These are phyloP conservation scores for Ogataea corticis DNA, from an alignment of 805 yeast genomes.

Conservation along the genomic window DNA sequence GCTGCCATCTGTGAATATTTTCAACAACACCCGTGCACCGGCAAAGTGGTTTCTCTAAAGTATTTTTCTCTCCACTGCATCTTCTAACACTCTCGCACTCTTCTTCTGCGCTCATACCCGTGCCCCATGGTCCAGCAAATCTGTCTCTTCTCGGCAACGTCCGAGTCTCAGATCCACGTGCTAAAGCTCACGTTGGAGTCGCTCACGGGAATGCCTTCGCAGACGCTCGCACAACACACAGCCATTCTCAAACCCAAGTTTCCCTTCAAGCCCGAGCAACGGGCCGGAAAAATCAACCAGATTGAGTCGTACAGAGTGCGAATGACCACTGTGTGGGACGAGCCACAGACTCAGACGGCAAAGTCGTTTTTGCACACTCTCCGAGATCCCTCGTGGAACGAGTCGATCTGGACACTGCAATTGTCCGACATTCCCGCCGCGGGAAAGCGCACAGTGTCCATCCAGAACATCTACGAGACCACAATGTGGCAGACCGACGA, in stretches of 20 bases:
- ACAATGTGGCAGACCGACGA: slow-evolving; percentile 52
- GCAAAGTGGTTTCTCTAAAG: background rate
- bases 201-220: slow-evolving; percentile 51
- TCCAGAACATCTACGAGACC: slow-evolving; percentile 68
- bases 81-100: too few species aligned
- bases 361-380: slow-evolving; percentile 17
- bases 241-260: slow-evolving; percentile 50
- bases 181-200: slow-evolving; percentile 51
- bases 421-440: slow-evolving; percentile 75
- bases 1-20: too few species aligned
- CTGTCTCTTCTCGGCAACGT: slow-evolving; percentile 46
- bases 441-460: slow-evolving; percentile 61
- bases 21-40: background rate
- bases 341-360: background rate
- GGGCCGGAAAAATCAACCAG: slow-evolving; percentile 57
- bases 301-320: slow-evolving; percentile 55
- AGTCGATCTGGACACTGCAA: slow-evolving; percentile 59
- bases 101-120: too few species aligned
- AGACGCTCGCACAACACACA: slow-evolving; percentile 47
- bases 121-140: slow-evolving; percentile 57
- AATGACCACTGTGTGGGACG: slow-evolving; percentile 49
- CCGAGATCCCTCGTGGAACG: slow-evolving; percentile 17
- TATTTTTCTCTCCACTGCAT: background rate
- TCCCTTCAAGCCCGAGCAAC: slow-evolving; percentile 52
- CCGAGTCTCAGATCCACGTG: slow-evolving; percentile 42